Base-by-base conservation (phyloP, 1,139 yeast species). In the Magnusiomyces sp. region DNA sequence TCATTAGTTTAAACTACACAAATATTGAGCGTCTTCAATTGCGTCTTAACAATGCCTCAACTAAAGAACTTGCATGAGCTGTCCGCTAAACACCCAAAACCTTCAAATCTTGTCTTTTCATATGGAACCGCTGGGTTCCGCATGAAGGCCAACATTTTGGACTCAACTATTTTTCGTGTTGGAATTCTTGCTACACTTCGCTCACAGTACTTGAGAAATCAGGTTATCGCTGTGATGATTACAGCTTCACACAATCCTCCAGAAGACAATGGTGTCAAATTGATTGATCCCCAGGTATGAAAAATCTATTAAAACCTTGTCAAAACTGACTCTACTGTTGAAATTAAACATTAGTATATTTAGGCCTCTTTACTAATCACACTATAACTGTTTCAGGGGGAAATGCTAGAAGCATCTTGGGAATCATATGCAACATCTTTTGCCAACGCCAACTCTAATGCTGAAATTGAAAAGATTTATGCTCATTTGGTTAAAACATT, bases 61-160 rank as follows among this genome's bases (percentile, higher is more conserved):
- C 46, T 48, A 5, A 13, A 37, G 9, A 33, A 46, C 32, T 47
- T 51, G 16, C 13, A 45, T 6, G 33, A 20, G n/a, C 50, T 50
- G 33, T 52, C 56, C 23, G 50, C 50, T 13, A 53, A 50, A 38
- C 75, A 76, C 55, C 74, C 77, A 17, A 73, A 74, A 58, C 78
- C 83, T 0, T 70, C 69, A 14, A 71, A 69, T 19, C 62, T 74
- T 45, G 62, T 58, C 2, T 83, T 77, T 63, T 68, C 77, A 16
- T 92, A 92, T 63, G 99, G 99, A 17, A 92, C 99, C 1, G 98
- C 99, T 1, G 99, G 99, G 7, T 92, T 94, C 71, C 79, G 99
- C 56, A 82, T 83, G 72, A 71, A 78, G 50, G 92, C 95, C 3
- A 64, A 69, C 44, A 66, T 76, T 29, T 71, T 92, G 57, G 95